These are phyloP conservation scores for Scutellaria galericulata DNA, from an alignment of 257 asterid genomes.

Conservation along the genomic window DNA sequence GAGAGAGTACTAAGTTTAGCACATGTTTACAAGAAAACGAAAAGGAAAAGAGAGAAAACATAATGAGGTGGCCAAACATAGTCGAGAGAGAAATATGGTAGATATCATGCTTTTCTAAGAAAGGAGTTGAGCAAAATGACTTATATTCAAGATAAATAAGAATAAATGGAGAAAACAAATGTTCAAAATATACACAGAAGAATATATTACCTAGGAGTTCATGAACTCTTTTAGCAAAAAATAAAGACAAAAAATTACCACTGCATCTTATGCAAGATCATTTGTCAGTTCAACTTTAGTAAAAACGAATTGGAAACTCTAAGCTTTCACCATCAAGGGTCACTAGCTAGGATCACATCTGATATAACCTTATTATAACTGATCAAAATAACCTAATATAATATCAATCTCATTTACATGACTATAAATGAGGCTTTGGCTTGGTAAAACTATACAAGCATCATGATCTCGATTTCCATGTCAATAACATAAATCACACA, in stretches of 20 bases:
- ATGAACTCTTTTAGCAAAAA: neutral
- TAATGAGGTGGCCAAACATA: no score
- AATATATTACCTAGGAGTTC: neutral
- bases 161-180: no score
- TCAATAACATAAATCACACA: neutral
- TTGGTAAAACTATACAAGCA: no score
- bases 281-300: neutral
- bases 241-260: neutral
- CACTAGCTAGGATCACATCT: neutral
- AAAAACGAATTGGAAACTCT: constrained; percentile 6
- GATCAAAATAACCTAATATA: neutral
- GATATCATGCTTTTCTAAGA: constrained; percentile 6
- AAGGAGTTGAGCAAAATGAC: neutral
- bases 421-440: no score
- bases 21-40: neutral
- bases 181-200: neutral
- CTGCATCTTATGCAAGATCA: neutral
- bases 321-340: neutral
- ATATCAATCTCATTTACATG: neutral
- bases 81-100: neutral
- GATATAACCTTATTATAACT: neutral
- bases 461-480: constrained; percentile 2
- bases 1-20: neutral
- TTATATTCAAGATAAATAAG: neutral
- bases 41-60: neutral